These are phyloP conservation scores for Zychaea mexicana DNA, from an alignment of 371 early-diverging fungal genomes.

Conservation along the genomic window DNA sequence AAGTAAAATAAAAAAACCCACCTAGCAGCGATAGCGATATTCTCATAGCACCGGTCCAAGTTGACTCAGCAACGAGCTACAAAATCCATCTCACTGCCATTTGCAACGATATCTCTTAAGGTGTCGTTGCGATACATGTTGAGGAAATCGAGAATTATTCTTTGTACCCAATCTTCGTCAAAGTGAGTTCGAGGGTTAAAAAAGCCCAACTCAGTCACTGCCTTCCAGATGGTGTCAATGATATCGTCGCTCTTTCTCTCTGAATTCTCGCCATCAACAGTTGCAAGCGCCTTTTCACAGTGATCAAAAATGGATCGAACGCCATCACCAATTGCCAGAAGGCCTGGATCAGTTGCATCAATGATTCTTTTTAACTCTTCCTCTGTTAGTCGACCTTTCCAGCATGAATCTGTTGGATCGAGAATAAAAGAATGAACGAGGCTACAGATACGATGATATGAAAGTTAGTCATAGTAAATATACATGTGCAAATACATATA, in stretches of 20 bases:
- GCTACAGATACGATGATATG: background rate
- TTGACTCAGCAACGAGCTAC: background rate
- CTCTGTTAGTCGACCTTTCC: background rate
- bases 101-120: background rate
- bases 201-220: constrained; percentile 1
- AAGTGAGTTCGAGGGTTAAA: background rate
- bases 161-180: constrained; percentile 3
- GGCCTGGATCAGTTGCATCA: background rate
- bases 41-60: constrained; percentile 8
- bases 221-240: background rate
- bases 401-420: background rate
- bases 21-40: background rate
- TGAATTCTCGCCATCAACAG: background rate
- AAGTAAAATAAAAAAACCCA: background rate
- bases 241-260: background rate
- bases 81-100: constrained; percentile 5
- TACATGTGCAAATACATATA: background rate
- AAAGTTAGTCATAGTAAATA: background rate
- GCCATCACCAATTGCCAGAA: too few relatives aligned
- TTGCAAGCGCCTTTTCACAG: background rate
- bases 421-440: background rate
- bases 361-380: background rate
- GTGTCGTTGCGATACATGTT: background rate
- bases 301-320: background rate
- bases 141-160: background rate